Conservation (phyloP, 2,329 filamentous ascomycete species). For the Microsporum audouinii region DNA sequence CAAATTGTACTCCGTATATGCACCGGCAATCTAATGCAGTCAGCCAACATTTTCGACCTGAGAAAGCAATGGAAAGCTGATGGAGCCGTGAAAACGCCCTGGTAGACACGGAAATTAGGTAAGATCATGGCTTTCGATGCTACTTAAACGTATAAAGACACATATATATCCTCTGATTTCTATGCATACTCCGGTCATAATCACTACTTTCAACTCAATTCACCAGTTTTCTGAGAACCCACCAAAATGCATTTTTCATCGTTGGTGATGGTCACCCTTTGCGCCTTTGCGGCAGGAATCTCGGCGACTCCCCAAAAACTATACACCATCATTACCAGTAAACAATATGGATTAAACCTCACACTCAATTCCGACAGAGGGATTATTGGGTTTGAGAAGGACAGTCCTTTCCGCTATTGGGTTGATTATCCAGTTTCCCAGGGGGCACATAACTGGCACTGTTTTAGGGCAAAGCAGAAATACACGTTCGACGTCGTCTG, state of each 20-base stretch:
- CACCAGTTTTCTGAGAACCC: not conserved
- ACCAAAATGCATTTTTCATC: not conserved
- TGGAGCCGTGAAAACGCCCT: not conserved
- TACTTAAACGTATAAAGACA: not conserved
- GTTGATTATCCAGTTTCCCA: not conserved
- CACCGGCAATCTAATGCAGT: not conserved
- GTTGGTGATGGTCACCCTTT: not conserved
- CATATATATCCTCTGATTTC: not conserved
- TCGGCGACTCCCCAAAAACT: not conserved
- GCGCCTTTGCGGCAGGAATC: not conserved
- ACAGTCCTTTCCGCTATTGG: not conserved
- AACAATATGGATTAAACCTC: not conserved
- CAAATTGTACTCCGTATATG: not conserved
- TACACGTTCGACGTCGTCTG: not conserved
- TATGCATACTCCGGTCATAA: not conserved
- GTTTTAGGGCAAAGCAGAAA: not conserved
- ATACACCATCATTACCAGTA: not conserved
- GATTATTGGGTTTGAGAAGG: not conserved
- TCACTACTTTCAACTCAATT: not conserved
- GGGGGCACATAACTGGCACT: not conserved
- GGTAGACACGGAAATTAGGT: not conserved
- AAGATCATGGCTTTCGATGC: not conserved
- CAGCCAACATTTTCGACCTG: not conserved
- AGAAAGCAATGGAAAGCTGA: not conserved
- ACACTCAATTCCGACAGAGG: not conserved